Evolutionary conservation across 1,284 basidiomycete species (phyloP).

Genomic region (Melampsora larici-populina): DNA sequence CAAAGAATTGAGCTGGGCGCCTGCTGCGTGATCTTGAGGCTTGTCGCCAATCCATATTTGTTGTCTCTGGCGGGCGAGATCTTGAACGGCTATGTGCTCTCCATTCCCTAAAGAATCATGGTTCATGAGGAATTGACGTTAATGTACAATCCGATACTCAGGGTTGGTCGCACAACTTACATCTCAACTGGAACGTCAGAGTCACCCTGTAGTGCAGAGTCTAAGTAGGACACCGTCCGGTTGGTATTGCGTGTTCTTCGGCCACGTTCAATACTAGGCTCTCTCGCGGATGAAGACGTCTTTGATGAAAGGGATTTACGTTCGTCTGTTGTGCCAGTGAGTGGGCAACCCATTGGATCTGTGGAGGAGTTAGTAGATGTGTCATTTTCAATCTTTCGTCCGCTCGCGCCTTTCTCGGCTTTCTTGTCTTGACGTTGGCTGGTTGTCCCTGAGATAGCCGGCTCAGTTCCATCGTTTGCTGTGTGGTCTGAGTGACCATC

Average conservation of each 20-base stretch:
- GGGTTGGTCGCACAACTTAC: neutral
- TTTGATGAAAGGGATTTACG: neutral
- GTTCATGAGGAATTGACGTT: neutral
- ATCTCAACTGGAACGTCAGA: neutral
- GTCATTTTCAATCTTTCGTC: neutral
- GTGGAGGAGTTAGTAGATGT: neutral
- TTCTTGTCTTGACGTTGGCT: neutral
- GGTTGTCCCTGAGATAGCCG: neutral
- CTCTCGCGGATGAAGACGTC: neutral
- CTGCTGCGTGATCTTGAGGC: constrained; percentile 17
- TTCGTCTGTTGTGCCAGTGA: neutral
- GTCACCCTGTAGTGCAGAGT: neutral
- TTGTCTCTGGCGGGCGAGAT: constrained; percentile 21
- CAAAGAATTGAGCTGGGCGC: neutral
- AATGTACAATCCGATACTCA: neutral
- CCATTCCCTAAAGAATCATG: constrained; percentile 26
- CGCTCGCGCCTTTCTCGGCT: neutral
- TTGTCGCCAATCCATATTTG: constrained; percentile 17
- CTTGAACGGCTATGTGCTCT: constrained; percentile 38
- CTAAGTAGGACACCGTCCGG: neutral
- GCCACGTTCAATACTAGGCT: constrained; percentile 27
- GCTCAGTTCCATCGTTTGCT: neutral
- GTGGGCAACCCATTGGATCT: neutral
- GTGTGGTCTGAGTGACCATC: neutral
- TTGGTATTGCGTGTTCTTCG: neutral